Conservation (phyloP, 257 asterid species). For the Solanum arcanum region DNA sequence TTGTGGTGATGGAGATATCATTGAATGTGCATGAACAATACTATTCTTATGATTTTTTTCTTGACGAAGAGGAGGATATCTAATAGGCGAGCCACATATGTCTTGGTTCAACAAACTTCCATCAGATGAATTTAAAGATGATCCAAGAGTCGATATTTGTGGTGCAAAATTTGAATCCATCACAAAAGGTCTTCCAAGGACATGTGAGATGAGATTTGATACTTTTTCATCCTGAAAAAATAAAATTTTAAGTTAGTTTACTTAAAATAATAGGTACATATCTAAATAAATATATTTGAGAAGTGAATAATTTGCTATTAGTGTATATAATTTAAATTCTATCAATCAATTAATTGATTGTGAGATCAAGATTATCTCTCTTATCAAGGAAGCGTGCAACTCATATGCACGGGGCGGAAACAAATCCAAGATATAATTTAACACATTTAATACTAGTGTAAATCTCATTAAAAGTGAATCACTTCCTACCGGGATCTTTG, state of each 20-base stretch:
- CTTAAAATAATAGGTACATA: not conserved
- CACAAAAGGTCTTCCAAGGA: conserved; percentile 10
- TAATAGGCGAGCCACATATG: conserved; percentile 3
- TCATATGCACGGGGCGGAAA: not conserved
- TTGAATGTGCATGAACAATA: not conserved
- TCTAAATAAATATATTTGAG: not conserved
- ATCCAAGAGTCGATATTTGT: too few relatives aligned
- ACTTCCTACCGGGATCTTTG: too few relatives aligned
- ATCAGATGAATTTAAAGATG: too few relatives aligned
- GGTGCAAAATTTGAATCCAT: too few relatives aligned
- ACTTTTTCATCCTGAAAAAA: conserved; percentile 23
- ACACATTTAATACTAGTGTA: too few relatives aligned
- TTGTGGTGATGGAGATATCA: not conserved
- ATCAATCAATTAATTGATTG: not conserved
- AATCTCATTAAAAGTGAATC: too few relatives aligned
- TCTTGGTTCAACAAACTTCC: not conserved
- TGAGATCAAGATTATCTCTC: not conserved
- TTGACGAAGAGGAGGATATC: not conserved
- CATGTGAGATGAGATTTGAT: conserved; percentile 14
- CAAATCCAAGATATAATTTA: not conserved
- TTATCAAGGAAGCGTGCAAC: not conserved
- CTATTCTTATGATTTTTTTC: not conserved
- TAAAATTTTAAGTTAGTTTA: not conserved
- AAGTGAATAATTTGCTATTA: too few relatives aligned
- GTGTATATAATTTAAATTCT: not conserved